phyloP scores from a whole-genome alignment of 768 basidiomycete species.

The Phlebiopsis gigantea region DNA sequence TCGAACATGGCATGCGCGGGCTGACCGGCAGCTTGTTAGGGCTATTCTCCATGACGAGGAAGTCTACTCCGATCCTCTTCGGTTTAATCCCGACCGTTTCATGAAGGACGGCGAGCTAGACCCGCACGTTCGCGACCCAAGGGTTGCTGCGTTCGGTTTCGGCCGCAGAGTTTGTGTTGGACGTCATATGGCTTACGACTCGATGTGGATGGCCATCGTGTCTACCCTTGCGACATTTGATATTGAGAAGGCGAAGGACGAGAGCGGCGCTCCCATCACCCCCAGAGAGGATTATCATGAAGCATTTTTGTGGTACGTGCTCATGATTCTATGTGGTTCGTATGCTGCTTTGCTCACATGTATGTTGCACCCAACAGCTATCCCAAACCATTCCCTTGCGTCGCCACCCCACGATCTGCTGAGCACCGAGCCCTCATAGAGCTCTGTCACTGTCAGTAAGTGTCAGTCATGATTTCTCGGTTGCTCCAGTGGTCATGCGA shows the following conservation, averaged over 20 bases:
- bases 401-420: background rate
- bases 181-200: constrained; percentile 18
- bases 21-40: constrained; percentile 20
- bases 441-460: background rate
- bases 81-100: constrained; percentile 21
- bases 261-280: constrained; percentile 14
- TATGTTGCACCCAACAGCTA: constrained; percentile 1
- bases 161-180: constrained; percentile 22
- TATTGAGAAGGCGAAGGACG: constrained; percentile 16
- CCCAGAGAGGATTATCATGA: constrained; percentile 7
- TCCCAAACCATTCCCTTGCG: constrained; percentile 9
- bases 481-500: too few species aligned
- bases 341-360: background rate
- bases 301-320: constrained; percentile 11
- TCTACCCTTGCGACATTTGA: constrained; percentile 19
- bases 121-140: constrained; percentile 8
- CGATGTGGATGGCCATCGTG: constrained; percentile 20
- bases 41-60: constrained; percentile 35
- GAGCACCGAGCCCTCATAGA: constrained; percentile 9
- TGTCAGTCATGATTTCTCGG: too few species aligned
- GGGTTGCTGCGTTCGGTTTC: constrained; percentile 14
- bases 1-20: too few species aligned
- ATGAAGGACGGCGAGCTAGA: constrained; percentile 13
- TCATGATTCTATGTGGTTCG: background rate
- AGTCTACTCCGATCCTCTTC: constrained; percentile 26